These are phyloP conservation scores for Hanseniaspora valbyensis DNA, from an alignment of 805 yeast genomes.

Conservation along the genomic window DNA sequence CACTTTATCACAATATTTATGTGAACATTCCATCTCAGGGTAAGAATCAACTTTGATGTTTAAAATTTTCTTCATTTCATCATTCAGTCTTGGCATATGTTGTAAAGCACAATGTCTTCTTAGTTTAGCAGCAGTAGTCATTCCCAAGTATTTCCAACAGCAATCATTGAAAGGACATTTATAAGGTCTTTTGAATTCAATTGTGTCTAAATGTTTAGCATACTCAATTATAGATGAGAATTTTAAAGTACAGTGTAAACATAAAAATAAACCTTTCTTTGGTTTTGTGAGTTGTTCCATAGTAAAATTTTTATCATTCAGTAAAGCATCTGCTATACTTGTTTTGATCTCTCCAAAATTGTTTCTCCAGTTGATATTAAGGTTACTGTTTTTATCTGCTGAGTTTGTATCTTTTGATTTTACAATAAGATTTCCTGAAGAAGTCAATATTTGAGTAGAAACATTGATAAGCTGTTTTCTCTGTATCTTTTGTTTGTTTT, in stretches of 20 bases:
- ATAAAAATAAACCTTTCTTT: constrained; percentile 37
- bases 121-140: constrained; percentile 40
- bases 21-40: constrained; percentile 27
- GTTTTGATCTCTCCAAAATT: neutral
- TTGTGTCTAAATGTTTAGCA: constrained; percentile 37
- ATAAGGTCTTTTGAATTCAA: constrained; percentile 31
- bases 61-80: constrained; percentile 22
- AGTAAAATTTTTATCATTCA: constrained; percentile 24
- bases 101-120: constrained; percentile 42
- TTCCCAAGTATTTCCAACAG: constrained; percentile 40
- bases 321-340: constrained; percentile 23
- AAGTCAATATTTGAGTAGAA: neutral
- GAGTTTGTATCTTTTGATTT: neutral
- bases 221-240: constrained; percentile 32
- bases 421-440: constrained; percentile 2
- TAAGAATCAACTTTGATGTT: constrained; percentile 26
- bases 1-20: constrained; percentile 34
- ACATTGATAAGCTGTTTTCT: constrained; percentile 1
- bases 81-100: constrained; percentile 30
- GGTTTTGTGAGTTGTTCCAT: constrained; percentile 26
- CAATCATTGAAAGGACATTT: constrained; percentile 39
- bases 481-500: neutral
- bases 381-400: neutral
- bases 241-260: constrained; percentile 37
- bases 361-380: neutral